phyloP scores from a whole-genome alignment of 495 filamentous ascomycete species.

The Barbatosphaeria neglecta region DNA sequence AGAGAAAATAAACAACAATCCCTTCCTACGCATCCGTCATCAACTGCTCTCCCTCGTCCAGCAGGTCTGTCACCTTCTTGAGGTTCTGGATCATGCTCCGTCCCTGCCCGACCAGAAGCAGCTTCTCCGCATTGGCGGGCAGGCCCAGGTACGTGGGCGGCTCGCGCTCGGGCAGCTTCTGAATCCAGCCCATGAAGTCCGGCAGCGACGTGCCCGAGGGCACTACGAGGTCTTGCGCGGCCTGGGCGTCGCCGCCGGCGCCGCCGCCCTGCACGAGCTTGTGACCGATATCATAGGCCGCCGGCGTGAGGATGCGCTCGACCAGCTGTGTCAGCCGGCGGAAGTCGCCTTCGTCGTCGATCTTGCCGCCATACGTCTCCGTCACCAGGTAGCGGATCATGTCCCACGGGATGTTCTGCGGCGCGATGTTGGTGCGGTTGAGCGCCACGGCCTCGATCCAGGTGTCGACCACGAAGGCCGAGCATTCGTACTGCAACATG shows the following conservation, averaged over 20 bases:
- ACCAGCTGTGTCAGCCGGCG: constrained; percentile 59
- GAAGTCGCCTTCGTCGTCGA: constrained; percentile 88
- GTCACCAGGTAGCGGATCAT: constrained; percentile 87
- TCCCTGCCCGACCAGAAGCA: constrained; percentile 83
- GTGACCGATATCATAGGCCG: constrained; percentile 84
- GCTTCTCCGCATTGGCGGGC: constrained; percentile 92
- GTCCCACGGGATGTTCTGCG: constrained; percentile 89
- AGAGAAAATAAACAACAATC: neutral
- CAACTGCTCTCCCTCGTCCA: constrained; percentile 91
- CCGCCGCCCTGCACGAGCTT: constrained; percentile 57
- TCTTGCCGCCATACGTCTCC: constrained; percentile 95
- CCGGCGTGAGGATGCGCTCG: constrained; percentile 62
- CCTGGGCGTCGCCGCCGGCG: constrained; percentile 23
- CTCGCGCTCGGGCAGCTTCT: constrained; percentile 83
- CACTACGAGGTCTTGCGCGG: constrained; percentile 52
- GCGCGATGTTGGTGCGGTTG: constrained; percentile 82
- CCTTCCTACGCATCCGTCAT: constrained; percentile 50
- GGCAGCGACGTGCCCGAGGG: constrained; percentile 69
- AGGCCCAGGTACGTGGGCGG: constrained; percentile 94
- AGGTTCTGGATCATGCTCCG: constrained; percentile 75
- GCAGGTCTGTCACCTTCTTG: constrained; percentile 64
- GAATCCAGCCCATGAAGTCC: constrained; percentile 88
- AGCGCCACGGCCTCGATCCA: constrained; percentile 79
- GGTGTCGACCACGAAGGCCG: constrained; percentile 85
- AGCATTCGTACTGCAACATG: constrained; percentile 77